Evolutionary conservation across 768 basidiomycete genomes (phyloP), one percentile per base, ranked within the genome.

Genomic region (Crepidotus variabilis): DNA sequence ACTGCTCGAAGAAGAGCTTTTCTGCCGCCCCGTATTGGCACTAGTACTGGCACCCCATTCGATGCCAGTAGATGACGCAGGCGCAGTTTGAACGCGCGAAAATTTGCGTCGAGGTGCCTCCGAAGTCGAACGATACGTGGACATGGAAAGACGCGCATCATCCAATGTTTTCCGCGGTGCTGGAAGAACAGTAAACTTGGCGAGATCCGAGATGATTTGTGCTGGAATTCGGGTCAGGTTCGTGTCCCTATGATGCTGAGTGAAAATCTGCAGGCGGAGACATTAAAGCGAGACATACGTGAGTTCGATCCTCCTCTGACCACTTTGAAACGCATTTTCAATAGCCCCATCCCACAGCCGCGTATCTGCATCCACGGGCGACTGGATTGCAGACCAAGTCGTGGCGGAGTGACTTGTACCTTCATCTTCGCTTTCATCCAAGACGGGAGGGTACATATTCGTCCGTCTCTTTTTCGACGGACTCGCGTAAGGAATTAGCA

Each of bases 301-400:
- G n/a, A 89, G 71, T 51, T 80, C 72, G 53, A 88, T 78, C 48
- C 71, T 70, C 8, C 82, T 80, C 51, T 77, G 68, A 2, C 75
- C 79, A 2, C 70, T 72, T 55, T 84, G 78, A 23, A 85, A 71
- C 0, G 78, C 76, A 14, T 63, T 62, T 0, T 63, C 58, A 50
- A 62, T 46, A 2, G 56, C 63, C 10, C 57, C 55, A 9, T 66
- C 65, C 63, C 65, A 66, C 9, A 63, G 28, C 13, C 23, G 34
- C 46, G 51, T 28, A 47, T 52, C 50, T 24, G 20, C 22, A 14
- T 50, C 55, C 21, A 22, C 35, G 18, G 35, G 48, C 33, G 49
- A 43, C 22, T 56, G 47, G 24, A 50, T 50, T 39, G 33, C 36
- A 50, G 43, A 28, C 18, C 28, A 47, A 8, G 21, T 34, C 16